A percentile compares a stretch with the other conserved stretches of the same genome.
These are phyloP conservation scores for Neurospora tetrasperma DNA, from an alignment of 495 filamentous ascomycete genomes.

Conservation along the genomic window DNA sequence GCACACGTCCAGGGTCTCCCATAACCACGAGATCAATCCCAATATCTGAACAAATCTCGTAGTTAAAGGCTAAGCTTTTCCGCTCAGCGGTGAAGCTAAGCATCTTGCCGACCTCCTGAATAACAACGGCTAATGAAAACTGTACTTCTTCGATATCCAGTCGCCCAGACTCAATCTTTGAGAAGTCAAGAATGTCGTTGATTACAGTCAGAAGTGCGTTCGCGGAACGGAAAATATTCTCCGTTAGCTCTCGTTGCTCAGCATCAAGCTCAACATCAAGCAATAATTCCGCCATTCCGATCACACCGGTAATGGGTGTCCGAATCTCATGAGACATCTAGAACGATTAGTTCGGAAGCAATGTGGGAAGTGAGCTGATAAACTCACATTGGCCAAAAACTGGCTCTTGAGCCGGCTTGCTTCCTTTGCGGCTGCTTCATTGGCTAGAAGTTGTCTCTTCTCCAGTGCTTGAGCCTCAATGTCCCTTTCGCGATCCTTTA, in stretches of 20 bases:
- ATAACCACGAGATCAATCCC: slow-evolving; percentile 41
- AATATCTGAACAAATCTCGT: slow-evolving; percentile 33
- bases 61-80: slow-evolving; percentile 47
- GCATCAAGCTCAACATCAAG: slow-evolving; percentile 53
- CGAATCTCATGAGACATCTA: slow-evolving; percentile 86
- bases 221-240: slow-evolving; percentile 71
- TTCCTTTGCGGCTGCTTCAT: slow-evolving; percentile 58
- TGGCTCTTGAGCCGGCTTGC: slow-evolving; percentile 59
- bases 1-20: slow-evolving; percentile 69
- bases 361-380: not conserved
- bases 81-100: slow-evolving; percentile 47
- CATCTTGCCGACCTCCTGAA: slow-evolving; percentile 60
- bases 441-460: slow-evolving; percentile 50
- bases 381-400: slow-evolving; percentile 49
- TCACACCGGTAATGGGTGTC: slow-evolving; percentile 59
- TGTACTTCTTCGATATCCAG: slow-evolving; percentile 68
- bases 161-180: slow-evolving; percentile 71
- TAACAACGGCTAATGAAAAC: slow-evolving; percentile 65
- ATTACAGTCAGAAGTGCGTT: slow-evolving; percentile 78
- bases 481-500: slow-evolving; percentile 46
- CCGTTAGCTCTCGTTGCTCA: slow-evolving; percentile 64
- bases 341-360: not conserved
- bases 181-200: slow-evolving; percentile 84
- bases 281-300: slow-evolving; percentile 61
- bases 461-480: slow-evolving; percentile 49